Percentiles rank a stretch among this genome's conserved stretches.
These are phyloP conservation scores for Eimeria brunetti DNA, from an alignment of 169 alveolate species.

Conservation along the genomic window DNA sequence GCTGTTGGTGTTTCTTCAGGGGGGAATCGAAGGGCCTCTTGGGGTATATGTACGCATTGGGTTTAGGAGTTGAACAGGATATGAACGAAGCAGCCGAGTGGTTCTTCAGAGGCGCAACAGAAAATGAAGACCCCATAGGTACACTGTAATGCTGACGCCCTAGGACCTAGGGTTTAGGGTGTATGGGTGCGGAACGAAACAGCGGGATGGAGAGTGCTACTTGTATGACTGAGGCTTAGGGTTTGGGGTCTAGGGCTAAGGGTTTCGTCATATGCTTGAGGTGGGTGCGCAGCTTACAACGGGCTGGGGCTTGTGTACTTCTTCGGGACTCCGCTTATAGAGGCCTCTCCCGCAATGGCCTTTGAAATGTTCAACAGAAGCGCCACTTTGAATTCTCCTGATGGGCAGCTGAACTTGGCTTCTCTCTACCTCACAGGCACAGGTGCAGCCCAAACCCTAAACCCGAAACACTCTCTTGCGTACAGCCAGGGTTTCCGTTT, in stretches of 20 bases:
- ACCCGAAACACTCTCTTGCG: conserved; percentile 10
- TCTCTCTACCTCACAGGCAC: conserved; percentile 81
- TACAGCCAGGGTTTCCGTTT: too few species aligned
- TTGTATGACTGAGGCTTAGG: neutral
- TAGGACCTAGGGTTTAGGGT: conserved; percentile 14
- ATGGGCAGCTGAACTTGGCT: conserved; percentile 85
- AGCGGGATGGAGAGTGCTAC: conserved; percentile 21
- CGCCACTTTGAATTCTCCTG: conserved; percentile 68
- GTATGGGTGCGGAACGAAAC: neutral
- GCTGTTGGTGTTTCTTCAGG: neutral
- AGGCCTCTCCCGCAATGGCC: conserved; percentile 77
- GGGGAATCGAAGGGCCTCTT: conserved; percentile 79
- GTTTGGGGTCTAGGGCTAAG: neutral
- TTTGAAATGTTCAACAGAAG: conserved; percentile 83
- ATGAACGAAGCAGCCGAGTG: conserved; percentile 29
- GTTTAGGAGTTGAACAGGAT: conserved; percentile 82
- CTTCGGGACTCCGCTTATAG: conserved; percentile 81
- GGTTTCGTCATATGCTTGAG: too few species aligned
- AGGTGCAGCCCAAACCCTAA: neutral
- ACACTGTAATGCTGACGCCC: neutral
- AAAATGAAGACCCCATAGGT: conserved; percentile 65
- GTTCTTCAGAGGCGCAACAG: conserved; percentile 68
- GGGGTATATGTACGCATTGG: conserved; percentile 84
- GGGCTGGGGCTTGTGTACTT: conserved; percentile 84
- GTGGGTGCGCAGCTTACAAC: conserved; percentile 69